Conservation (phyloP, 2,329 filamentous ascomycete species). For the Pseudocercospora vitis region DNA sequence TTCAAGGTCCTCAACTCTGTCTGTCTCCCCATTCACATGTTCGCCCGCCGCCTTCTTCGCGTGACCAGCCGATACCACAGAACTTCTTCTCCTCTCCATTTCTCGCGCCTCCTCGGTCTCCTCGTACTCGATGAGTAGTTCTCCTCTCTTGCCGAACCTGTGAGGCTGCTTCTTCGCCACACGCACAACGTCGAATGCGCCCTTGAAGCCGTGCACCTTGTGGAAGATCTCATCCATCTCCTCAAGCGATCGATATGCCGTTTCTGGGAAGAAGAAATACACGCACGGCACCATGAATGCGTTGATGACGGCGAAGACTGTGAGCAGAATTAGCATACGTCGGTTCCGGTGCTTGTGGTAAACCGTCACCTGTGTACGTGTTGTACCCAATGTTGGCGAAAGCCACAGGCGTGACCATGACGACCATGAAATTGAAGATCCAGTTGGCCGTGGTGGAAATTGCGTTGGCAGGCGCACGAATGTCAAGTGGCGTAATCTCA, state of each 20-base stretch:
- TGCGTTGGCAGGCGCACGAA: constrained; percentile 40
- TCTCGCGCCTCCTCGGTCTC: constrained; percentile 37
- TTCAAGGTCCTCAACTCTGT: constrained; percentile 18
- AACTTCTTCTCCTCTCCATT: constrained; percentile 29
- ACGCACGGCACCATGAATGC: constrained; percentile 56
- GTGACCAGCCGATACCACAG: constrained; percentile 18
- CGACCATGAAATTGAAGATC: constrained; percentile 39
- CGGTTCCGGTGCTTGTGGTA: too few species aligned
- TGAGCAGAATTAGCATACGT: background rate
- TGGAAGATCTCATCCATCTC: constrained; percentile 62
- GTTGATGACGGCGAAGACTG: constrained; percentile 63
- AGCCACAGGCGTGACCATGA: constrained; percentile 63
- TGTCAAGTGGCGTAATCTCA: constrained; percentile 39
- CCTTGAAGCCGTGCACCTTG: constrained; percentile 43
- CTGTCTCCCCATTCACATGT: background rate
- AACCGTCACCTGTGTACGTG: constrained; percentile 57
- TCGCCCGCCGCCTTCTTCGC: constrained; percentile 1
- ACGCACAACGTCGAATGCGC: constrained; percentile 57
- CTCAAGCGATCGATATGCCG: constrained; percentile 62
- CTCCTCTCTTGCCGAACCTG: constrained; percentile 59
- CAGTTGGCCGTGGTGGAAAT: constrained; percentile 47
- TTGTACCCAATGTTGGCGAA: constrained; percentile 58
- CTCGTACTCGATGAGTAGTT: constrained; percentile 56
- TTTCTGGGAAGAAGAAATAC: constrained; percentile 49
- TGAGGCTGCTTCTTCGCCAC: constrained; percentile 54